Percentiles rank a stretch among this genome's conserved stretches.
These are phyloP conservation scores for Glycyrrhiza uralensis DNA, from an alignment of 306 rosid species.

Conservation along the genomic window DNA sequence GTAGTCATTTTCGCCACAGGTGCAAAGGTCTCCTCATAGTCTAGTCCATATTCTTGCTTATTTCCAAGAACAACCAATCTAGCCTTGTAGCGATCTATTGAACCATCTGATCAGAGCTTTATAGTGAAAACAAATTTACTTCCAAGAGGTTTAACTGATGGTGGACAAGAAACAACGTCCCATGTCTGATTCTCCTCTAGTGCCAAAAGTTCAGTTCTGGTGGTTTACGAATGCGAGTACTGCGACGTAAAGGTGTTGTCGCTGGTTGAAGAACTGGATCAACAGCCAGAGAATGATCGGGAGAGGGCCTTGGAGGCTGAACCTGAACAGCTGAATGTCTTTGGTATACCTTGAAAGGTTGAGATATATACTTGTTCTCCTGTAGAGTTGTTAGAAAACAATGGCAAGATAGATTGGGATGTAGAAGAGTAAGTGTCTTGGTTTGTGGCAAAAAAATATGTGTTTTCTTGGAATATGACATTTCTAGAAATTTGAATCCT, in stretches of 20 bases:
- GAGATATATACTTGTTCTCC: neutral
- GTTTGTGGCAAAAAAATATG: no score
- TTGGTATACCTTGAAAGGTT: neutral
- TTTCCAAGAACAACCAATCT: neutral
- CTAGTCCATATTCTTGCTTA: no score
- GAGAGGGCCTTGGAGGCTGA: neutral
- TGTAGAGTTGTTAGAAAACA: neutral
- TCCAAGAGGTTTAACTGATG: neutral
- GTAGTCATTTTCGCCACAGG: no score
- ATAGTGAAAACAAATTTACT: neutral
- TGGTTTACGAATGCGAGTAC: neutral
- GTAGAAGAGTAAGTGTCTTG: neutral
- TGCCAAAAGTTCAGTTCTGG: neutral
- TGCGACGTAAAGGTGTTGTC: neutral
- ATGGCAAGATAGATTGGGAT: neutral
- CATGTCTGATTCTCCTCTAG: no score
- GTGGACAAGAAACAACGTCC: neutral
- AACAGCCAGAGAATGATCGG: neutral
- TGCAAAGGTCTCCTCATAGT: no score
- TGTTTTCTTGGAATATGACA: no score
- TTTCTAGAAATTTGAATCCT: no score
- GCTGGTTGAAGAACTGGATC: neutral
- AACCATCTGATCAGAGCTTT: neutral
- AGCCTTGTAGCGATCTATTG: no score
- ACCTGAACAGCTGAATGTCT: neutral